Evolutionary conservation across 257 asterid genomes (phyloP).

Genomic region (Primulina tabacum): DNA sequence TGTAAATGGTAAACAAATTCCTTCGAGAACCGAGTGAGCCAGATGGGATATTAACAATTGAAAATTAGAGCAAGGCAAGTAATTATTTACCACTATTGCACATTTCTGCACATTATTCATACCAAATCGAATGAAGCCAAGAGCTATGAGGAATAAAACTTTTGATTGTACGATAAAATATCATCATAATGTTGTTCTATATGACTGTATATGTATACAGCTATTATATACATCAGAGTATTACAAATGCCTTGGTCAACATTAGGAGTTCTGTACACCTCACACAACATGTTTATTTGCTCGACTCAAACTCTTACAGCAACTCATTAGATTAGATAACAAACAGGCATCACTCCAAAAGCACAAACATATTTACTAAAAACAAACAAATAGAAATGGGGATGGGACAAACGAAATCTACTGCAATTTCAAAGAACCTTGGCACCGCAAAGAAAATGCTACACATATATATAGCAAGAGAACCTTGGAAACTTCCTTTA

Average conservation of each 20-base stretch:
- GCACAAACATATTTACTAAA: constrained; percentile 19
- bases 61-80: no score
- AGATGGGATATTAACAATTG: no score
- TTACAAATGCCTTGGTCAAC: constrained; percentile 11
- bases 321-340: constrained; percentile 18
- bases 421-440: constrained; percentile 14
- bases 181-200: constrained; percentile 1
- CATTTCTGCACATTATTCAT: no score
- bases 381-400: constrained; percentile 25
- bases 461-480: constrained; percentile 18
- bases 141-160: no score
- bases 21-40: no score
- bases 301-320: not conserved
- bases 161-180: no score
- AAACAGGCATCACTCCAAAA: constrained; percentile 27
- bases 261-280: constrained; percentile 18
- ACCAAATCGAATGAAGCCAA: no score
- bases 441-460: constrained; percentile 18
- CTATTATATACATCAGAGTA: constrained; percentile 13
- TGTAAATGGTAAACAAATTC: no score
- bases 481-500: not conserved
- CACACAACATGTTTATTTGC: not conserved
- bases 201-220: constrained; percentile 13
- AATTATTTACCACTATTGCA: no score
- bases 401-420: constrained; percentile 2